Conservation (phyloP, 345 rosid genomes). For the Fremontodendron californicum region DNA sequence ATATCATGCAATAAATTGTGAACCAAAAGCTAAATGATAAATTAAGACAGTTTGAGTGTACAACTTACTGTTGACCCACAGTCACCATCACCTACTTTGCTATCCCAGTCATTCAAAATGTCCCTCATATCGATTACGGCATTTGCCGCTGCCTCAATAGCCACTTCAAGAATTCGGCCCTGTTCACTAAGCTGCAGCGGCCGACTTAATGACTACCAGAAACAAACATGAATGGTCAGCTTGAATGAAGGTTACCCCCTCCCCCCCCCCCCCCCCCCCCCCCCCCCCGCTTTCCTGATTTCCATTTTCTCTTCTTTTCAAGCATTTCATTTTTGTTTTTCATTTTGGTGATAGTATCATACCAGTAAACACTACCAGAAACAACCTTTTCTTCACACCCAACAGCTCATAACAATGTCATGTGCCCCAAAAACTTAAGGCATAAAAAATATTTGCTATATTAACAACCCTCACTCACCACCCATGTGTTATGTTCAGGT, state of each 20-base stretch:
- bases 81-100: conserved; percentile 96
- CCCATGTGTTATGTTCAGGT: background rate
- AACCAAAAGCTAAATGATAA: background rate
- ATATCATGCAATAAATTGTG: conserved; percentile 17
- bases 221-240: conserved; percentile 13
- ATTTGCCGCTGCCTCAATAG: conserved; percentile 81
- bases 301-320: too few relatives aligned
- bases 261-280: too few relatives aligned
- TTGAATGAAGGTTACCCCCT: too few relatives aligned
- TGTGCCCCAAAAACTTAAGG: background rate
- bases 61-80: conserved; percentile 93
- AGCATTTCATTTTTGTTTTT: too few relatives aligned
- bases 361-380: background rate
- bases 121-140: conserved; percentile 61
- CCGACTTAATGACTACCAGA: conserved; percentile 54
- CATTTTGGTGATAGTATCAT: background rate
- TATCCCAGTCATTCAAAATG: conserved; percentile 87
- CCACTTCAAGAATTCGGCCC: conserved; percentile 68
- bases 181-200: conserved; percentile 60
- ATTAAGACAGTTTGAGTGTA: conserved; percentile 4
- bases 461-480: background rate
- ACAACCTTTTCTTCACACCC: background rate
- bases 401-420: background rate
- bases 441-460: background rate
- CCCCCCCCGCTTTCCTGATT: too few relatives aligned